These are phyloP conservation scores for Hapsidospora chrysogenum DNA, from an alignment of 495 filamentous ascomycete species.

Conservation along the genomic window DNA sequence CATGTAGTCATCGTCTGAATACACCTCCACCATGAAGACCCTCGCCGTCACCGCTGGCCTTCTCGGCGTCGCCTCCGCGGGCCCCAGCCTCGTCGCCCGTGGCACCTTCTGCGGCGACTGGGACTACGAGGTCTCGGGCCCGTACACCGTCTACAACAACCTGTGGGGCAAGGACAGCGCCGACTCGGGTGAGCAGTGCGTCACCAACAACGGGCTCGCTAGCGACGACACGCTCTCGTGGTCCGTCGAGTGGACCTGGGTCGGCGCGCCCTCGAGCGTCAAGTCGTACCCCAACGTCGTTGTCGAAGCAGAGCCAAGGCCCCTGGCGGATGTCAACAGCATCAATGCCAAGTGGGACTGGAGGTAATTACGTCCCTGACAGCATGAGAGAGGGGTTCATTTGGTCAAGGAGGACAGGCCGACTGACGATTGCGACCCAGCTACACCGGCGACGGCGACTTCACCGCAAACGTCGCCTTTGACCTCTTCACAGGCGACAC, in stretches of 20 bases:
- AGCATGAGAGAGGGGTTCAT: too few relatives aligned
- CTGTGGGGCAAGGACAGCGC: conserved; percentile 30
- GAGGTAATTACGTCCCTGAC: too few relatives aligned
- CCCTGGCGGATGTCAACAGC: conserved; percentile 29
- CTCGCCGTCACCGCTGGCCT: too few relatives aligned
- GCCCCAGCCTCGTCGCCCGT: too few relatives aligned
- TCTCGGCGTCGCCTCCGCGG: too few relatives aligned
- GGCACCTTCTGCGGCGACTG: too few relatives aligned
- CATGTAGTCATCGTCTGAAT: too few relatives aligned
- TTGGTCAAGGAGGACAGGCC: not conserved
- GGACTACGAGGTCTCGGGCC: too few relatives aligned
- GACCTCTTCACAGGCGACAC: conserved; percentile 42
- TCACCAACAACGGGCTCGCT: conserved; percentile 28
- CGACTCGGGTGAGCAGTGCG: conserved; percentile 39
- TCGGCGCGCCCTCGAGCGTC: conserved; percentile 29
- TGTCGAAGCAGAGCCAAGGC: conserved; percentile 23
- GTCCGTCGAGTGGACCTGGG: conserved; percentile 42
- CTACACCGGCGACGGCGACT: conserved; percentile 35
- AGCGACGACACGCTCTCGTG: conserved; percentile 29
- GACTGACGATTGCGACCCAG: conserved; percentile 14
- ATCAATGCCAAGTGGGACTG: conserved; percentile 38
- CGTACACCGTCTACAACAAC: conserved; percentile 10
- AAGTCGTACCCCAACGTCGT: conserved; percentile 45
- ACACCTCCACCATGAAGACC: too few relatives aligned
- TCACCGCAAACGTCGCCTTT: conserved; percentile 45